Percentiles rank a stretch among this genome's conserved stretches.
phyloP scores from a whole-genome alignment of 495 filamentous ascomycete species.

The Neurospora cerealis region DNA sequence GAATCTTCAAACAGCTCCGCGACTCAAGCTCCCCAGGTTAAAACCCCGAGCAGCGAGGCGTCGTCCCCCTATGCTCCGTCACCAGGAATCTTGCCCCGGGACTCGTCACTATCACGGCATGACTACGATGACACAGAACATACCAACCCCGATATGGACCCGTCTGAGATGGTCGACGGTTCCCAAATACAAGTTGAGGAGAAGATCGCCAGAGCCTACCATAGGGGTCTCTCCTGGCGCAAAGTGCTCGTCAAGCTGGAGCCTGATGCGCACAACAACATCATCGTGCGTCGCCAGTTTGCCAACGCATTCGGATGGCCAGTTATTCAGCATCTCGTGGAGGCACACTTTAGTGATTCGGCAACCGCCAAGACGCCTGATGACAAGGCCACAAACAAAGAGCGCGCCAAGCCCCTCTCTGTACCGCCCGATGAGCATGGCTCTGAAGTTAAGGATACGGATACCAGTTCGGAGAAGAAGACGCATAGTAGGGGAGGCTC shows the following conservation, averaged over 20 bases:
- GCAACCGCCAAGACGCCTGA: constrained; percentile 50
- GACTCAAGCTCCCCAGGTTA: neutral
- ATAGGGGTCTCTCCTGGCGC: constrained; percentile 80
- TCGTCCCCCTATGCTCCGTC: constrained; percentile 8
- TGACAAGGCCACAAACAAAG: constrained; percentile 31
- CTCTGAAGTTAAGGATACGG: constrained; percentile 21
- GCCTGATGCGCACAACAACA: constrained; percentile 97
- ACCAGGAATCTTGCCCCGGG: constrained; percentile 12
- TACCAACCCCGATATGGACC: constrained; percentile 27
- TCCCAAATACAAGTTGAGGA: constrained; percentile 82
- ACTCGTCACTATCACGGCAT: constrained; percentile 21
- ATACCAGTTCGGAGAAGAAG: constrained; percentile 1
- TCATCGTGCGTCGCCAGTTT: constrained; percentile 90
- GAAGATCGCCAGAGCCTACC: constrained; percentile 93
- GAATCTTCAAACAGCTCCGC: constrained; percentile 1
- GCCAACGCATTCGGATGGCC: constrained; percentile 98
- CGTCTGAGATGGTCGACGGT: constrained; percentile 39
- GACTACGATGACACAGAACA: constrained; percentile 29
- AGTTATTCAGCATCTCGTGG: constrained; percentile 84
- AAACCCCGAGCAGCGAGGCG: constrained; percentile 2
- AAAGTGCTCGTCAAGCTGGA: constrained; percentile 93
- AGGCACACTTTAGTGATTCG: constrained; percentile 78
- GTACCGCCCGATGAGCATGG: constrained; percentile 30
- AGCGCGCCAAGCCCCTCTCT: constrained; percentile 30
- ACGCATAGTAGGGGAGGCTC: neutral